Percentiles rank a stretch among this genome's conserved stretches.
phyloP scores from a whole-genome alignment of 1,284 basidiomycete species.

The Sanghuangporus weigelae region DNA sequence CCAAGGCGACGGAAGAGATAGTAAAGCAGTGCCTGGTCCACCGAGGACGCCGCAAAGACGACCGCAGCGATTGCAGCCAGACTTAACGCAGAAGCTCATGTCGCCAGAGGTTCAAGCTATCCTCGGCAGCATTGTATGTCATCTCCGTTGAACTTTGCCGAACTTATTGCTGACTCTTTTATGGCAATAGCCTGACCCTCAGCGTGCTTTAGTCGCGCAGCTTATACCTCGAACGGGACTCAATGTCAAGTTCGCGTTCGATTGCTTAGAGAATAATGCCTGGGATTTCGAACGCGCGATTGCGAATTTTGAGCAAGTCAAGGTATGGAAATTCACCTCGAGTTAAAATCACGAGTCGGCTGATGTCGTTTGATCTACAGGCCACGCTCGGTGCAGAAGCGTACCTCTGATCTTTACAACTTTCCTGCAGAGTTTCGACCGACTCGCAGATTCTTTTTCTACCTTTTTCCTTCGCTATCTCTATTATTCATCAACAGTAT shows the following conservation, averaged over 20 bases:
- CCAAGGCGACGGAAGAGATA: conserved; percentile 35
- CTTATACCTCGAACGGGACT: conserved; percentile 68
- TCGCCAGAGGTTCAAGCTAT: conserved; percentile 38
- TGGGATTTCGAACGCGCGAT: conserved; percentile 78
- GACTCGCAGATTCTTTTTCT: neutral
- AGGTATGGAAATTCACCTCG: conserved; percentile 40
- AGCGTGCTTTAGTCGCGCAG: conserved; percentile 62
- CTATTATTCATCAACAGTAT: neutral
- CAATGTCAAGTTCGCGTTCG: conserved; percentile 70
- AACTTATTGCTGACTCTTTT: conserved; percentile 3
- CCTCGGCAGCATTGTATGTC: conserved; percentile 52
- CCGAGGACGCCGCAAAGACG: conserved; percentile 18
- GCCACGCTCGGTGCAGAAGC: conserved; percentile 13
- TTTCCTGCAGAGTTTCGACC: neutral
- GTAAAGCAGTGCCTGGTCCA: neutral
- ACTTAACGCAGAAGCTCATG: conserved; percentile 18
- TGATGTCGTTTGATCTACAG: neutral
- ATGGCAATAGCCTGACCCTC: conserved; percentile 50
- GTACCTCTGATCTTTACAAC: conserved; percentile 1
- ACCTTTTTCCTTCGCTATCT: neutral
- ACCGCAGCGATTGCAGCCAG: conserved; percentile 22
- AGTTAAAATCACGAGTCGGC: neutral
- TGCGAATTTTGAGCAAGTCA: conserved; percentile 79
- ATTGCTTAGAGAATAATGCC: conserved; percentile 75
- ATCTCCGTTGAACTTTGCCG: conserved; percentile 10